phyloP scores from a whole-genome alignment of 2,329 filamentous ascomycete species.

The Venturia asperata region DNA sequence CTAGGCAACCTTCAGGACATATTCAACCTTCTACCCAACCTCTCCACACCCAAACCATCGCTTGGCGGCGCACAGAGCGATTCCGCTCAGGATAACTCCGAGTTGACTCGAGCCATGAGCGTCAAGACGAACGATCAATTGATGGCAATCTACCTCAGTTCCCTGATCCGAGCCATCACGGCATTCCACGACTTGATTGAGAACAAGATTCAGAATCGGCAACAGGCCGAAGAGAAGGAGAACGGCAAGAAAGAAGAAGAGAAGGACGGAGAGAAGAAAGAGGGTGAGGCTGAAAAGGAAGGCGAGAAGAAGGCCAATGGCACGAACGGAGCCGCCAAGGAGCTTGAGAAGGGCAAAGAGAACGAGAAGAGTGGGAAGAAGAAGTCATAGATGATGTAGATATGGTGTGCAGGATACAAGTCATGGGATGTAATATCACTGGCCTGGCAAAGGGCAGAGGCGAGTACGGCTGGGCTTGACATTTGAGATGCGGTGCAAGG shows the following conservation, averaged over 20 bases:
- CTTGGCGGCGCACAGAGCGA: constrained; percentile 41
- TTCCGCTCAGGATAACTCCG: constrained; percentile 62
- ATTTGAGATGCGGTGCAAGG: background rate
- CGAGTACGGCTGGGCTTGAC: background rate
- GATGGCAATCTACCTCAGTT: constrained; percentile 96
- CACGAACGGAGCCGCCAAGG: constrained; percentile 44
- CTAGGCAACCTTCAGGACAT: constrained; percentile 98
- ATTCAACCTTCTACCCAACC: constrained; percentile 95
- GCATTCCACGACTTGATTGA: constrained; percentile 99
- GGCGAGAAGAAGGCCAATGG: constrained; percentile 38
- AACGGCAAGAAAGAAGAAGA: constrained; percentile 49
- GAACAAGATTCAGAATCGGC: constrained; percentile 99
- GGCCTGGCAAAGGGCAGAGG: constrained; percentile 2
- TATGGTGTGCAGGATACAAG: background rate
- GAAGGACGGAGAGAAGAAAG: constrained; percentile 60
- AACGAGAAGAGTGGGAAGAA: constrained; percentile 45
- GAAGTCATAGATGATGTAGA: constrained; percentile 13
- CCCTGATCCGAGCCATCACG: constrained; percentile 92
- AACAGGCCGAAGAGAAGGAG: constrained; percentile 94
- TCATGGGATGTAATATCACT: background rate
- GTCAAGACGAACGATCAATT: constrained; percentile 99
- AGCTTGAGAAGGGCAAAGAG: constrained; percentile 49
- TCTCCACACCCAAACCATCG: constrained; percentile 69
- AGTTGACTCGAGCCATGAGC: constrained; percentile 93
- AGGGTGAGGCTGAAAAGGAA: constrained; percentile 39